Evolutionary conservation across 495 filamentous ascomycete species (phyloP).

Genomic region (Penicillium roqueforti): DNA sequence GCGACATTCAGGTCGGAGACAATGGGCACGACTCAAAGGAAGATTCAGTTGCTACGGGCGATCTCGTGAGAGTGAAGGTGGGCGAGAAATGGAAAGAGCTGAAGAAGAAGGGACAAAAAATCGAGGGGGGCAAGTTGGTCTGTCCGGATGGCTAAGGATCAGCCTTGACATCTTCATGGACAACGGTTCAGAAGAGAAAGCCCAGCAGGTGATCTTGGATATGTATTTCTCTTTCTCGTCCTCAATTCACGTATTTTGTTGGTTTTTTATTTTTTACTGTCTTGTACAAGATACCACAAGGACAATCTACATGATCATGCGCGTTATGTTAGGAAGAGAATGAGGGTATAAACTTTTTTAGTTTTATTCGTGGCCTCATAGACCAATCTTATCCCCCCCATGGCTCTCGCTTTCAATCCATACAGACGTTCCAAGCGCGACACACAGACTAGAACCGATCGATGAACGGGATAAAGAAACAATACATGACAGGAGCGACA

Average conservation of each 20-base stretch:
- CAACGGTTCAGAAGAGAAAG: not conserved
- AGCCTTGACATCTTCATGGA: not conserved
- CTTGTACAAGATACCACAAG: not conserved
- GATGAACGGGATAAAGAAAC: slow-evolving; percentile 16
- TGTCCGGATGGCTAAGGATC: slow-evolving; percentile 33
- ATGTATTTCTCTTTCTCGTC: not conserved
- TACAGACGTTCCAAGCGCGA: slow-evolving; percentile 10
- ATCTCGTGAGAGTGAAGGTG: slow-evolving; percentile 69
- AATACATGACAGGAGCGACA: slow-evolving; percentile 10
- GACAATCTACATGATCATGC: not conserved
- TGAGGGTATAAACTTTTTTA: slow-evolving; percentile 33
- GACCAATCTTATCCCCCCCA: slow-evolving; percentile 27
- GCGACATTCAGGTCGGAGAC: slow-evolving; percentile 70
- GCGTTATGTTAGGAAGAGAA: not conserved
- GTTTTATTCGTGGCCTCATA: slow-evolving; percentile 24
- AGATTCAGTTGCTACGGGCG: slow-evolving; percentile 83
- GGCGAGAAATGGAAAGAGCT: slow-evolving; percentile 60
- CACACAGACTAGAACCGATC: slow-evolving; percentile 13
- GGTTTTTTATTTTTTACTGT: not conserved
- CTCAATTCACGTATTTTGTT: too few relatives aligned
- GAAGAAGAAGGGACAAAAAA: slow-evolving; percentile 59
- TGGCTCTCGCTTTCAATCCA: slow-evolving; percentile 15
- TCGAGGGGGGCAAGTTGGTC: slow-evolving; percentile 49
- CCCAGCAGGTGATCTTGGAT: not conserved
- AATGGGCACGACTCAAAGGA: slow-evolving; percentile 82